Evolutionary conservation across 129 eudicot genomes (phyloP).

Genomic region (carrot (Daucus carota)): DH1_v3.0 NC_030388.2:29058001-29058500

Average conservation of each 20-base stretch:
- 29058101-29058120: too few species aligned
- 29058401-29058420: background rate
- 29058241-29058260: too few species aligned
- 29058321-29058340: background rate
- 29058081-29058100: too few species aligned
- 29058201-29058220: background rate
- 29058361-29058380: background rate
- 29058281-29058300: background rate
- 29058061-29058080: too few species aligned
- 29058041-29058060: too few species aligned
- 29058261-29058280: background rate
- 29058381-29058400: background rate
- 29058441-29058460: constrained; percentile 3
- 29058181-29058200: too few species aligned
- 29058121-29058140: too few species aligned
- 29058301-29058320: too few species aligned
- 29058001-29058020: too few species aligned
- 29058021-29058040: too few species aligned
- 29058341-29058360: background rate
- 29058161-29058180: too few species aligned
- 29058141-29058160: too few species aligned
- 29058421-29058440: background rate
- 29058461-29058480: background rate
- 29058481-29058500: background rate
- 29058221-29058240: background rate